Evolutionary conservation across 2,329 filamentous ascomycete genomes (phyloP).

Genomic region (Aspergillus texensis): DNA sequence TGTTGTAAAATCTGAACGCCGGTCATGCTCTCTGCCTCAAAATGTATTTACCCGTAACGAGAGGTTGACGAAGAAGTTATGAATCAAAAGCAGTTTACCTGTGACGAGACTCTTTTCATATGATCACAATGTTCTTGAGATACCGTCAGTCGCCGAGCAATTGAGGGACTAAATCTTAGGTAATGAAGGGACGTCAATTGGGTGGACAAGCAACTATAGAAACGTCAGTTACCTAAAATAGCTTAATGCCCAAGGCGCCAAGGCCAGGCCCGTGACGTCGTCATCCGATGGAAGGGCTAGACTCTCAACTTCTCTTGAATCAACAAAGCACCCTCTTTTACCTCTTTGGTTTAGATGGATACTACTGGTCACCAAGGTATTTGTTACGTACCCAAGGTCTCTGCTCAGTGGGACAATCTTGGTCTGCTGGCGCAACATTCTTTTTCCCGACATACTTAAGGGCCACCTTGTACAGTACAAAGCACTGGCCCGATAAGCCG

Average conservation of each 20-base stretch:
- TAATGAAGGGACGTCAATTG: neutral
- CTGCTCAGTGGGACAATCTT: neutral
- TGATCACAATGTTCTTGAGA: neutral
- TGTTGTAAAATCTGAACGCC: conserved; percentile 58
- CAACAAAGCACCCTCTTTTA: conserved; percentile 3
- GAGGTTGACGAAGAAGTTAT: conserved; percentile 1
- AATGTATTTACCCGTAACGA: conserved; percentile 3
- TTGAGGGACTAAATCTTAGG: neutral
- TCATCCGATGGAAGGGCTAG: conserved; percentile 1
- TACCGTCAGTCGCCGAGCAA: neutral
- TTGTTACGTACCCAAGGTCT: neutral
- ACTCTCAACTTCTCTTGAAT: neutral
- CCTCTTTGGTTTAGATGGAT: neutral
- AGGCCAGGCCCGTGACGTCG: conserved; percentile 22
- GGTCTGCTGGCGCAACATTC: neutral
- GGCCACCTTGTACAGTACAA: neutral
- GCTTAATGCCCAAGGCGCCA: conserved; percentile 20
- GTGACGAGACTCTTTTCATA: neutral
- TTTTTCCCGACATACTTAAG: neutral
- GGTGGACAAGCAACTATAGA: neutral
- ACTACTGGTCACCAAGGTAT: neutral
- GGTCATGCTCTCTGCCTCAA: neutral
- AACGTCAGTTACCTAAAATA: neutral
- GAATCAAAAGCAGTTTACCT: neutral
- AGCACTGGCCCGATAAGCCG: neutral